Evolutionary conservation across 164 flowering plant species (phyloP), one percentile per base, ranked within the genome.

Genomic region (Akebia trifoliata): DNA sequence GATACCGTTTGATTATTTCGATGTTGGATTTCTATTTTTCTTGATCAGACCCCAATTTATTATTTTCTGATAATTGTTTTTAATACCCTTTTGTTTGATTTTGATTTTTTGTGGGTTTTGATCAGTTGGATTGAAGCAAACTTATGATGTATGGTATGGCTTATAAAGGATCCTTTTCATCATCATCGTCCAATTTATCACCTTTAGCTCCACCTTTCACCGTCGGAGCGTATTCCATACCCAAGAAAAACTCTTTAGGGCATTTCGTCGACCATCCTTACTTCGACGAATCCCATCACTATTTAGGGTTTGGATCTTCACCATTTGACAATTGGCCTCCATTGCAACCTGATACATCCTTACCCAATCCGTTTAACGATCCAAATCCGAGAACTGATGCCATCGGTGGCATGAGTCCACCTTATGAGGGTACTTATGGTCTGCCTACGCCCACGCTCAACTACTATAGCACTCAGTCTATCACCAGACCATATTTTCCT

Each of bases 261-360:
- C 12, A 45, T 22, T 45, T 45, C 15, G 22, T 28, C 2, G 28
- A 50, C 36, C 44, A 24, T 4, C 20, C 57, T 54, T 54, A 24
- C n/a, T 44, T 45, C 28, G 36, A 22, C 31, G 15, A 7, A 21
- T 10, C 58, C 49, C 71, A 28, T 64, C 73, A 28, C 29, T 49
- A 21, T 65, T n/a, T n/a, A n/a, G n/a, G n/a, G n/a, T n/a, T n/a
- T n/a, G n/a, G n/a, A n/a, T n/a, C n/a, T n/a, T n/a, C n/a, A n/a
- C n/a, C n/a, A n/a, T n/a, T n/a, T n/a, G n/a, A 56, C 31, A 64
- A 66, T 42, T 72, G 78, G 80, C 46, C 69, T 1, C 56, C 59
- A 48, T n/a, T 62, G 15, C 57, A 54, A 17, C 44, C 57, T 54
- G 32, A 43, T 54, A 9, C 44, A 11, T 12, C 57, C 10, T 24